These are phyloP conservation scores for Dalbergia oliveri DNA, from an alignment of 306 rosid species.

Conservation along the genomic window DNA sequence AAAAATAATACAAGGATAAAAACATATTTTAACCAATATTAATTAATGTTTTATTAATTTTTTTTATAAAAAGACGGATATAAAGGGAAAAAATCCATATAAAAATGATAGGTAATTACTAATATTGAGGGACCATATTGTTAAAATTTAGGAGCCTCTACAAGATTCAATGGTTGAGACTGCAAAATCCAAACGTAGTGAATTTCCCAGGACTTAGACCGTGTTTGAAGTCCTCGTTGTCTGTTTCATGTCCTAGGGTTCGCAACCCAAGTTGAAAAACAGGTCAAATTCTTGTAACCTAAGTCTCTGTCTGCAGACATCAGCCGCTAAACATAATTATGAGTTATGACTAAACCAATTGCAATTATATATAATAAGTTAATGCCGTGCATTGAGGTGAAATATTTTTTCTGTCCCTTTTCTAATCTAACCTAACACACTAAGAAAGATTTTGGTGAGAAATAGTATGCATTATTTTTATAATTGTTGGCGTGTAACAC, in stretches of 20 bases:
- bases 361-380: background rate
- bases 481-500: background rate
- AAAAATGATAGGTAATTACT: too few relatives aligned
- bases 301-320: constrained; percentile 42
- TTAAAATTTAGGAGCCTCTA: background rate
- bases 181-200: background rate
- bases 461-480: background rate
- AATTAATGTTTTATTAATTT: background rate
- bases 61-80: background rate
- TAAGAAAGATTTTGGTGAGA: background rate
- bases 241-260: constrained; percentile 47
- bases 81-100: background rate
- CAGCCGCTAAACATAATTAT: constrained; percentile 17
- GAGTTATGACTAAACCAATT: background rate
- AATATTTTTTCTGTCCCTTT: background rate
- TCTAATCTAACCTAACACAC: background rate
- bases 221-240: constrained; percentile 55
- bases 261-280: constrained; percentile 45
- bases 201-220: constrained; percentile 37
- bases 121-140: background rate
- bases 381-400: background rate
- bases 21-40: too few relatives aligned
- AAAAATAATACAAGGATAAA: too few relatives aligned
- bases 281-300: constrained; percentile 1
- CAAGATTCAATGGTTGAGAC: background rate